phyloP scores from a whole-genome alignment of 352 stramenopile species.

The Globisporangium megalacanthum region DNA sequence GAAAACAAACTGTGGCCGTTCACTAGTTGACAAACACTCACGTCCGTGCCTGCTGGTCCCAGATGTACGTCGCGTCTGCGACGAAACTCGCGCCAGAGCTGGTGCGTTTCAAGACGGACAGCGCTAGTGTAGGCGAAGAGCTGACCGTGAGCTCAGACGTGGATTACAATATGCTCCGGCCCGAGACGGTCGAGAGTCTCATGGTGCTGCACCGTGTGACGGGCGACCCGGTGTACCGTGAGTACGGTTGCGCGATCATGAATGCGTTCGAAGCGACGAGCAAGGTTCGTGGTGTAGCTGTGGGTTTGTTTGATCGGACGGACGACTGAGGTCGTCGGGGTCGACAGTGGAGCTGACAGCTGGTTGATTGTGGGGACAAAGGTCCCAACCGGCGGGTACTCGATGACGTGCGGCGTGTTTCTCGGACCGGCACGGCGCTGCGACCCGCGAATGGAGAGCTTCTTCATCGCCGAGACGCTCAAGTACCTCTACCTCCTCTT shows the following conservation, averaged over 20 bases:
- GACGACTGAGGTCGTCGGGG: too few relatives aligned
- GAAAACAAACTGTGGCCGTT: too few relatives aligned
- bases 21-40: too few relatives aligned
- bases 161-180: slow-evolving; percentile 70
- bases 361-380: slow-evolving; percentile 7
- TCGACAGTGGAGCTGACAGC: too few relatives aligned
- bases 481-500: slow-evolving; percentile 92
- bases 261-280: slow-evolving; percentile 61
- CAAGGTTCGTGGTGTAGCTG: slow-evolving; percentile 24
- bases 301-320: too few relatives aligned
- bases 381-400: slow-evolving; percentile 53
- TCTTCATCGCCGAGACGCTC: slow-evolving; percentile 90
- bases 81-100: slow-evolving; percentile 73
- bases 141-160: slow-evolving; percentile 11
- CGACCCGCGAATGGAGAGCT: slow-evolving; percentile 70
- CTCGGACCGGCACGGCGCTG: slow-evolving; percentile 17
- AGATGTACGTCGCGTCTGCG: slow-evolving; percentile 69
- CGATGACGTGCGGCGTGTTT: slow-evolving; percentile 49
- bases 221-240: slow-evolving; percentile 67
- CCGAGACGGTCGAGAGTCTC: slow-evolving; percentile 87
- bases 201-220: slow-evolving; percentile 88
- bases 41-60: not conserved
- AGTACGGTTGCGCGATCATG: slow-evolving; percentile 79
- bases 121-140: not conserved
- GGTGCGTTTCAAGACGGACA: not conserved